Evolutionary conservation across 306 rosid genomes (phyloP).

Genomic region (Rubus parviflorus): DNA sequence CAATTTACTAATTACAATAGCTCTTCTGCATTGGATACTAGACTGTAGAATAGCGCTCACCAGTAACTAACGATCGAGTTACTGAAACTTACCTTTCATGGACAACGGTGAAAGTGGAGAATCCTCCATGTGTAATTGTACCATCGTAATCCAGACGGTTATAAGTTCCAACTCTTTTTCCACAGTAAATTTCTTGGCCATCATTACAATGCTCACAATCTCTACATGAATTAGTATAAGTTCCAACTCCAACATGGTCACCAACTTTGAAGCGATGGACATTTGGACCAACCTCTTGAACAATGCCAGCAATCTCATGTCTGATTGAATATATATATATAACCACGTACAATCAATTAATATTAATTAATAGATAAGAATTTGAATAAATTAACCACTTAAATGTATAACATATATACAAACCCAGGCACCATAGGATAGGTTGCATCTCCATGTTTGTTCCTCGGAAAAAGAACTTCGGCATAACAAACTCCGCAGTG

Average conservation of each 20-base stretch:
- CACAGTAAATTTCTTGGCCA: slow-evolving; percentile 45
- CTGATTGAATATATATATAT: slow-evolving; percentile 25
- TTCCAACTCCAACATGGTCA: slow-evolving; percentile 80
- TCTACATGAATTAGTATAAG: slow-evolving; percentile 70
- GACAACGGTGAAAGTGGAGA: slow-evolving; percentile 59
- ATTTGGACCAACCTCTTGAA: slow-evolving; percentile 57
- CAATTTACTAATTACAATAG: not conserved
- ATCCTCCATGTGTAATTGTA: slow-evolving; percentile 79
- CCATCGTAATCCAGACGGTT: slow-evolving; percentile 61
- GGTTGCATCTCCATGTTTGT: slow-evolving; percentile 43
- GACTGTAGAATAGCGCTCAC: not conserved
- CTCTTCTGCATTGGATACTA: not conserved
- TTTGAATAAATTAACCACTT: not conserved
- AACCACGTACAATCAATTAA: not conserved
- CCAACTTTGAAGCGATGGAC: slow-evolving; percentile 63
- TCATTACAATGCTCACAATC: slow-evolving; percentile 67
- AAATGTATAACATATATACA: not conserved
- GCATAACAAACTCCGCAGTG: slow-evolving; percentile 80
- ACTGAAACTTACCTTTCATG: slow-evolving; percentile 49
- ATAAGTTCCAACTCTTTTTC: slow-evolving; percentile 48
- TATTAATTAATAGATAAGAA: not conserved
- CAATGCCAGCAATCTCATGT: slow-evolving; percentile 83
- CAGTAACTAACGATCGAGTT: not conserved
- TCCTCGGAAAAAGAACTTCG: slow-evolving; percentile 57
- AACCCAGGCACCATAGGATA: slow-evolving; percentile 85